Base-by-base conservation (phyloP, 345 rosid species). In the Camelina neglecta region DNA sequence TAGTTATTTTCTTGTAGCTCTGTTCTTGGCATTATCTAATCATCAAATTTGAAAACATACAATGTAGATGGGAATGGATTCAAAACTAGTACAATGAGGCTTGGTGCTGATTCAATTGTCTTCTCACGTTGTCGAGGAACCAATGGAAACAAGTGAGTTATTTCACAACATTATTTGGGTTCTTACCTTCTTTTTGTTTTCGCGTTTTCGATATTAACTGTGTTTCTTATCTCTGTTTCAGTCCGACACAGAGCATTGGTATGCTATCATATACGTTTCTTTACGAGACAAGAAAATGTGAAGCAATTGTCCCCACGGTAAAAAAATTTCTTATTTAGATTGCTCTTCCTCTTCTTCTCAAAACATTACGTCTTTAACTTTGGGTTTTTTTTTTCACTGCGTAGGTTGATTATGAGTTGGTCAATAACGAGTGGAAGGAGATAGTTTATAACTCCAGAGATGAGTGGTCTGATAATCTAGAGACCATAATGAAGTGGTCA, bases 81-180 rank as follows among this genome's bases (percentile, higher is more conserved):
- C 58, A 92, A 92, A 75, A 90, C 96, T 12, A 88, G 96, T 71
- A 86, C 91, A 8, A 92, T 92, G 97, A 90, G 94, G 80, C 90
- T 92, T 53, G 94, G 97, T 55, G 92, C 96, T 56, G 97, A 92
- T 83, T 94, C 85, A 10, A 83, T 92, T 56, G 97, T 92, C 76
- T 87, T 92, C 64, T 81, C 97, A 2, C 84, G 86, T 33, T 81
- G 87, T 74, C 66, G 16, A 3, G 87, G 86, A 56, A 56, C 18
- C 39, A 81, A 80, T 51, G 88, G 86, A 59, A 79, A 64, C 15
- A 82, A 89, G 91, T 85, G 31, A 66, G 62, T 63, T 4, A 26
- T 20, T 44, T 18, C 16, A 67, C 39, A 7, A 20, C 8, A 31
- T 29, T 15, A 3, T 26, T 38, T n/a, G 33, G 16, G 31, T 29